Conservation (phyloP, 2,329 filamentous ascomycete species). For the Cephalotrichum gorgonifer region DNA sequence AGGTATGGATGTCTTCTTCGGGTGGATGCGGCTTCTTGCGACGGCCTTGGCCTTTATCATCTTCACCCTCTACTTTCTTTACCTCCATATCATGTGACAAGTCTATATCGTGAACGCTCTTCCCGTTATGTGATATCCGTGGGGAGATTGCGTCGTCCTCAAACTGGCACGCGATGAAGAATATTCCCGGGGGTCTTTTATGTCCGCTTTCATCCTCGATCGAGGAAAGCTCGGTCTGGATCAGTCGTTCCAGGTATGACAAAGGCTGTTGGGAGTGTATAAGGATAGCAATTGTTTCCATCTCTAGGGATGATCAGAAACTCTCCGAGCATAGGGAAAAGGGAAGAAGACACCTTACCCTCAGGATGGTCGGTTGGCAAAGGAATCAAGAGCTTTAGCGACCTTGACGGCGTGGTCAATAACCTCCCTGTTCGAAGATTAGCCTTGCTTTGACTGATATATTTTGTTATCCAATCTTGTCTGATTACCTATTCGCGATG, state of each 20-base stretch:
- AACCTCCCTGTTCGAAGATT: conserved; percentile 48
- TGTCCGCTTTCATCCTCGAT: conserved; percentile 47
- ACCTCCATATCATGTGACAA: neutral
- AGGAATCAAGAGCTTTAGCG: conserved; percentile 73
- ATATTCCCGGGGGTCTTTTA: conserved; percentile 63
- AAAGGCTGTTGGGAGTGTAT: conserved; percentile 85
- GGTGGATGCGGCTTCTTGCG: conserved; percentile 37
- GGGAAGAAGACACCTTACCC: neutral
- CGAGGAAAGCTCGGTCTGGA: conserved; percentile 75
- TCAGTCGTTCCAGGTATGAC: conserved; percentile 79
- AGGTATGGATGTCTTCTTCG: neutral
- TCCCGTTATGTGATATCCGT: neutral
- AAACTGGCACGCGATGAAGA: conserved; percentile 39
- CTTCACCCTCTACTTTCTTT: neutral
- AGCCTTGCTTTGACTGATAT: neutral
- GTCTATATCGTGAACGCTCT: neutral
- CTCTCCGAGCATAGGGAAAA: neutral
- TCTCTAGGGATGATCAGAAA: conserved; percentile 23
- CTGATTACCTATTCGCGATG: neutral
- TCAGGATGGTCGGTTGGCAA: conserved; percentile 31
- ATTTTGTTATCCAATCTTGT: neutral
- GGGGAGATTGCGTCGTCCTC: neutral
- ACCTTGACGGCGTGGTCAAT: conserved; percentile 67
- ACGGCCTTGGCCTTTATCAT: conserved; percentile 55
- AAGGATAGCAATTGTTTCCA: conserved; percentile 77